These are phyloP conservation scores for Gaeumannomyces tritici DNA, from an alignment of 2,329 filamentous ascomycete genomes.

Conservation along the genomic window DNA sequence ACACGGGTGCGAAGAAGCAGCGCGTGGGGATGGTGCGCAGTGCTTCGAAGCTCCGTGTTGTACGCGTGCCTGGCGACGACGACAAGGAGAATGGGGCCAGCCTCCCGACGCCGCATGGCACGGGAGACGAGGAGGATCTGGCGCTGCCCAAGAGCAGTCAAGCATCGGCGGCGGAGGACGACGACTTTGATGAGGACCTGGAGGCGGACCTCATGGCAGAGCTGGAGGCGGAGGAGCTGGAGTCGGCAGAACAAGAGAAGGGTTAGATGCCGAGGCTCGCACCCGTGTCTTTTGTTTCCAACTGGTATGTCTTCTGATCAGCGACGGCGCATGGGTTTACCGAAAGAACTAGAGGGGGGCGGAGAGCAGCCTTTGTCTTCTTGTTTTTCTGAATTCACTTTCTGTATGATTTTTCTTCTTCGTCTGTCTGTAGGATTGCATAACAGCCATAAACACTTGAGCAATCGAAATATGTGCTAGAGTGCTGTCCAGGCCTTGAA, in stretches of 20 bases:
- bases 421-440: neutral
- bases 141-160: constrained; percentile 16
- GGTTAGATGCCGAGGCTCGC: constrained; percentile 6
- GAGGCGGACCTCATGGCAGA: constrained; percentile 56
- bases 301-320: neutral
- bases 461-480: no score
- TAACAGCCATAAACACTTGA: neutral
- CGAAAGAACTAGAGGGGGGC: neutral
- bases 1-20: constrained; percentile 20
- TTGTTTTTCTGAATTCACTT: neutral
- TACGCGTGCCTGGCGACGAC: constrained; percentile 29
- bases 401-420: neutral
- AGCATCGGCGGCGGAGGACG: constrained; percentile 29
- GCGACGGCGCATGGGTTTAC: neutral
- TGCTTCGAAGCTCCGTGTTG: constrained; percentile 35
- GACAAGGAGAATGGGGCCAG: constrained; percentile 22
- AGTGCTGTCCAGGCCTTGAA: no score
- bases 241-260: constrained; percentile 8
- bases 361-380: neutral
- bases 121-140: constrained; percentile 30
- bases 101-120: constrained; percentile 30
- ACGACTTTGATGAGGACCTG: constrained; percentile 34
- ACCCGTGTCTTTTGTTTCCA: neutral
- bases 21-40: constrained; percentile 27
- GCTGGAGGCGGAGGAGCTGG: constrained; percentile 33